These are phyloP conservation scores for Lepidium sativum DNA, from an alignment of 345 rosid species.

Conservation along the genomic window DNA sequence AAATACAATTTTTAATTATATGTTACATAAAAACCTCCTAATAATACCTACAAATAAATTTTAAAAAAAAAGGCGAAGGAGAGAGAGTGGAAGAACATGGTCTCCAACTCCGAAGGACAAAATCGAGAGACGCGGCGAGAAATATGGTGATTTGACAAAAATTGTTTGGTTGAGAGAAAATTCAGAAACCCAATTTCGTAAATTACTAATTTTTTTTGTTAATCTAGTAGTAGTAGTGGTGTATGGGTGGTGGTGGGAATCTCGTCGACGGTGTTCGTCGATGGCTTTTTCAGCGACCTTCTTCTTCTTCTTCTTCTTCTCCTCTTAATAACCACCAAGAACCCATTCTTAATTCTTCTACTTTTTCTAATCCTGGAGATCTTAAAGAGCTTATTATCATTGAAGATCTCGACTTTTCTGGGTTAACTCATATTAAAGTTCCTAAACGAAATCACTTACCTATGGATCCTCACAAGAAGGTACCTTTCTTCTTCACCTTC, in stretches of 20 bases:
- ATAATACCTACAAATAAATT: neutral
- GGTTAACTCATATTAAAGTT: conserved; percentile 38
- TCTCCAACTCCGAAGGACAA: conserved; percentile 17
- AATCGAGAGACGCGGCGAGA: conserved; percentile 6
- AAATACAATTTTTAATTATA: neutral
- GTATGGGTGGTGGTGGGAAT: conserved; percentile 64
- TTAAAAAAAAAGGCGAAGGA: neutral
- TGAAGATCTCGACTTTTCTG: conserved; percentile 50
- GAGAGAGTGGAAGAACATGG: conserved; percentile 21
- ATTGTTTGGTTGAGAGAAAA: conserved; percentile 21
- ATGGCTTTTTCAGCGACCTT: conserved; percentile 70
- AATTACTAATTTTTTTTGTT: conserved; percentile 2
- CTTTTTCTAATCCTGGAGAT: conserved; percentile 1
- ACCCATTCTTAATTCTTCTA: conserved; percentile 14
- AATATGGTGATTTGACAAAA: conserved; percentile 16
- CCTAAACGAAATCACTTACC: conserved; percentile 46
- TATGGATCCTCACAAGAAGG: conserved; percentile 85
- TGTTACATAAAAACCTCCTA: neutral
- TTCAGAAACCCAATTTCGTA: conserved; percentile 26
- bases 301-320: conserved; percentile 32
- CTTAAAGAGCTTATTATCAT: conserved; percentile 12
- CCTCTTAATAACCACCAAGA: conserved; percentile 20
- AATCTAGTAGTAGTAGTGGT: conserved; percentile 23
- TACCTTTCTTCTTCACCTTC: conserved; percentile 12
- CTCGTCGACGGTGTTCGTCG: conserved; percentile 86